phyloP scores from a whole-genome alignment of 495 filamentous ascomycete genomes.

The Umbilicaria muhlenbergii region DNA sequence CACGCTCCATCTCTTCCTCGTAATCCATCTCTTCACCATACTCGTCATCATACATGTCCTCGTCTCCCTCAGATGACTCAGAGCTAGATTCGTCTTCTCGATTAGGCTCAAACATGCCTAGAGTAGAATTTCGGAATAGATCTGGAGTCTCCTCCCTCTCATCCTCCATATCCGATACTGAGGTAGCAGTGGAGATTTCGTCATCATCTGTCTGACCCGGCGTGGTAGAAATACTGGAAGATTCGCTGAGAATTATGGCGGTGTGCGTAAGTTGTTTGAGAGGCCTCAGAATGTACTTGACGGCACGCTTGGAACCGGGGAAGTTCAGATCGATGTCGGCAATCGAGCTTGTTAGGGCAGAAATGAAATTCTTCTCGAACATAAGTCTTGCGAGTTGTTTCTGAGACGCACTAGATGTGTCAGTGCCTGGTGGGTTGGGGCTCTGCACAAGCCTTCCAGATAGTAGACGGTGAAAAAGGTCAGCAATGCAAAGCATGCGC shows the following conservation, averaged over 20 bases:
- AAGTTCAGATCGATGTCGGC: conserved; percentile 94
- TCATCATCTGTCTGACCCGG: conserved; percentile 63
- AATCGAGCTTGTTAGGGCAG: conserved; percentile 75
- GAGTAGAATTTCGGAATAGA: conserved; percentile 86
- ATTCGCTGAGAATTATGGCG: conserved; percentile 69
- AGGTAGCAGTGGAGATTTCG: conserved; percentile 80
- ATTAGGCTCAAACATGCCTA: conserved; percentile 84
- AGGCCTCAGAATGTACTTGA: conserved; percentile 90
- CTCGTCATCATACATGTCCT: conserved; percentile 75
- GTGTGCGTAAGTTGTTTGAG: conserved; percentile 75
- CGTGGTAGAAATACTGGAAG: conserved; percentile 50
- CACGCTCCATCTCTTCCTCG: conserved; percentile 70
- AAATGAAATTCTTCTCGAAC: conserved; percentile 95
- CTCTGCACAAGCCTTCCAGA: conserved; percentile 51
- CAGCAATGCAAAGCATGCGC: conserved; percentile 67
- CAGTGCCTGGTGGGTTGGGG: conserved; percentile 21
- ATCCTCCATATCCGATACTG: conserved; percentile 72
- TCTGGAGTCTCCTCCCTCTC: conserved; percentile 94
- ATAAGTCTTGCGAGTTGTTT: conserved; percentile 80
- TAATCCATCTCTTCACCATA: conserved; percentile 59
- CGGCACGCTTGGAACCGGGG: conserved; percentile 76
- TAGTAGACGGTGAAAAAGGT: conserved; percentile 87
- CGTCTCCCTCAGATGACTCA: conserved; percentile 53
- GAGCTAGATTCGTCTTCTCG: conserved; percentile 58
- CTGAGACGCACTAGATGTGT: conserved; percentile 30